Evolutionary conservation across 208 protist genomes (phyloP).

Genomic region (Trypanosoma scelopori): DNA sequence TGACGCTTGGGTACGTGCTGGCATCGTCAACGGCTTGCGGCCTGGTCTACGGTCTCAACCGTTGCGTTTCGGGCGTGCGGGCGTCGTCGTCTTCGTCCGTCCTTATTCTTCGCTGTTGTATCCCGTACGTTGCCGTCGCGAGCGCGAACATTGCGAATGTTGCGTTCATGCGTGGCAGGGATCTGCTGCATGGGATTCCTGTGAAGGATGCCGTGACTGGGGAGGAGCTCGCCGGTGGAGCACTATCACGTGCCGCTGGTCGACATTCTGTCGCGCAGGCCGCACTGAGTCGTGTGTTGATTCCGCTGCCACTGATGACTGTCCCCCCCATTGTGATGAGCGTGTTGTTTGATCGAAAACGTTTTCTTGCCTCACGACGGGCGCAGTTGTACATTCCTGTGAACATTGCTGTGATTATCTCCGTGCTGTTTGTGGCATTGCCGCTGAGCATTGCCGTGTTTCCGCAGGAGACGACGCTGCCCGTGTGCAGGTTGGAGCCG

Average conservation of each 20-base stretch:
- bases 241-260: constrained; percentile 60
- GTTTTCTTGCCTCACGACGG: constrained; percentile 34
- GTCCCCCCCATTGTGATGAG: constrained; percentile 75
- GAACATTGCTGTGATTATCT: constrained; percentile 47
- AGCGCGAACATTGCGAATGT: constrained; percentile 80
- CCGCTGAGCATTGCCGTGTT: constrained; percentile 60
- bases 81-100: constrained; percentile 26
- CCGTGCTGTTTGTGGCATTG: constrained; percentile 46
- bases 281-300: constrained; percentile 61
- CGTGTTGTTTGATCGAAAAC: constrained; percentile 36
- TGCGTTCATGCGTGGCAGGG: constrained; percentile 69
- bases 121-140: constrained; percentile 83
- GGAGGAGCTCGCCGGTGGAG: constrained; percentile 42
- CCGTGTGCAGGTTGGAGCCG: constrained; percentile 40
- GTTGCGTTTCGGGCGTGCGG: constrained; percentile 5
- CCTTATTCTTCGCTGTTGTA: constrained; percentile 30
- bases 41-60: constrained; percentile 30
- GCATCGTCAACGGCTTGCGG: constrained; percentile 32
- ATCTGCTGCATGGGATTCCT: constrained; percentile 63
- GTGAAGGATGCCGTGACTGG: constrained; percentile 61
- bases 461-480: constrained; percentile 49
- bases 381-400: constrained; percentile 43
- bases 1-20: constrained; percentile 40
- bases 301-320: constrained; percentile 66
- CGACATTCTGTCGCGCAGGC: constrained; percentile 67